Conservation (phyloP, 1,139 yeast genomes). For the Candida gigantensis region DNA sequence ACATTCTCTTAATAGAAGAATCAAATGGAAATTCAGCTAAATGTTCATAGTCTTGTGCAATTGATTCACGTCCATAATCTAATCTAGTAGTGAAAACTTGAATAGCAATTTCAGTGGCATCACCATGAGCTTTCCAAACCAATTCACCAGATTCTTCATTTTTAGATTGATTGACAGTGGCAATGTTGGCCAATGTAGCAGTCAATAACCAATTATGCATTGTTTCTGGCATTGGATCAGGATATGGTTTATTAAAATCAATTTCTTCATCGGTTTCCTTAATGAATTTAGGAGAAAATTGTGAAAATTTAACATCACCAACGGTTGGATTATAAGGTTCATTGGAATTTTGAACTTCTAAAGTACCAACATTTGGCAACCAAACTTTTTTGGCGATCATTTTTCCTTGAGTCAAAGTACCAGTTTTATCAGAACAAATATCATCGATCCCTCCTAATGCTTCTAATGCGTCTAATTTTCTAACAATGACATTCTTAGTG, state of each 20-base stretch:
- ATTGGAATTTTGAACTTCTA: conserved; percentile 56
- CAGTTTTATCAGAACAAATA: conserved; percentile 81
- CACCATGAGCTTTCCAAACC: conserved; percentile 76
- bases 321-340: conserved; percentile 75
- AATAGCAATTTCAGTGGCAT: conserved; percentile 83
- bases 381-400: conserved; percentile 74
- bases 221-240: conserved; percentile 24
- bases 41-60: conserved; percentile 39
- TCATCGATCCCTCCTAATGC: conserved; percentile 81
- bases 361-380: conserved; percentile 77
- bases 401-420: conserved; percentile 78
- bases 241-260: conserved; percentile 25
- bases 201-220: conserved; percentile 54
- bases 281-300: conserved; percentile 43
- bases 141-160: conserved; percentile 39
- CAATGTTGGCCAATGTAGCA: conserved; percentile 75
- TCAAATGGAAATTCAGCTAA: conserved; percentile 76
- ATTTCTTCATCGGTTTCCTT: conserved; percentile 41
- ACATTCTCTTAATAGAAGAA: conserved; percentile 75
- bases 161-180: conserved; percentile 47
- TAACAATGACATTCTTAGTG: conserved; percentile 66
- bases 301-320: conserved; percentile 53
- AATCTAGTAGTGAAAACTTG: conserved; percentile 69
- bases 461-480: conserved; percentile 77
- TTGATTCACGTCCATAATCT: conserved; percentile 45